Base-by-base conservation (phyloP, 23 red algal species). In the Chondrus crispus region DNA sequence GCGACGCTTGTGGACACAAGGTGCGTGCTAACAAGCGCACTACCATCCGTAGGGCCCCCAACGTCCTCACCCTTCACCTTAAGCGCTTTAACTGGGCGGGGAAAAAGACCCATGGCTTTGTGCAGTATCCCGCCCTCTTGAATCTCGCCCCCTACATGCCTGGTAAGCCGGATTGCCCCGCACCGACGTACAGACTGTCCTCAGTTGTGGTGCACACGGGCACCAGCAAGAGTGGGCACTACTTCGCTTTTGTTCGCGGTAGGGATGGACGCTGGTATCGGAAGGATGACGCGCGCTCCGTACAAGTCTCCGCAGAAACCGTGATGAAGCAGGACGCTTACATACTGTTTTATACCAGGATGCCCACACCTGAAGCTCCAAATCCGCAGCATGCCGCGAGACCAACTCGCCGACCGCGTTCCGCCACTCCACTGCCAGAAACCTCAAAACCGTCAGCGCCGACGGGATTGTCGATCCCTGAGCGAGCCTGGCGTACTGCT, bases 41-140 rank as follows among this genome's bases (percentile, higher is more conserved):
- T 40, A 57, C 79, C 1, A 73, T 99, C 0, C 73, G 93, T 51
- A 41, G 90, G 19, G 91, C 83, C 32, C 94, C 97, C 18, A 94
- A 95, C 62, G 85, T 96, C 40, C 93, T 99, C 3, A 84, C 81
- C 44, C 55, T 99, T 19, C 97, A 99, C 76, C 80, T 96, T 19
- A 99, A 99, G 81, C 84, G 97, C 20, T 99, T 99, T 84, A 62
- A 79, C 46, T 71, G 84, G 3, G 71, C 41, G 14, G 58, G 85
- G 20, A 93, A 93, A 28, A 81, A 97, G 37, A 62, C 68, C 41
- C 82, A 69, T 49, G 44, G 39, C 39, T 58, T 85, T 51, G 62
- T 95, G 26, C 44, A 52, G 14, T 98, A 91, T 68, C 73, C 88
- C 5, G 55, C 80, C 35, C 68, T 46, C 44, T 62, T 98, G 3